These are phyloP conservation scores for Leccinum pellstonianum DNA, from an alignment of 768 basidiomycete species.

Conservation along the genomic window DNA sequence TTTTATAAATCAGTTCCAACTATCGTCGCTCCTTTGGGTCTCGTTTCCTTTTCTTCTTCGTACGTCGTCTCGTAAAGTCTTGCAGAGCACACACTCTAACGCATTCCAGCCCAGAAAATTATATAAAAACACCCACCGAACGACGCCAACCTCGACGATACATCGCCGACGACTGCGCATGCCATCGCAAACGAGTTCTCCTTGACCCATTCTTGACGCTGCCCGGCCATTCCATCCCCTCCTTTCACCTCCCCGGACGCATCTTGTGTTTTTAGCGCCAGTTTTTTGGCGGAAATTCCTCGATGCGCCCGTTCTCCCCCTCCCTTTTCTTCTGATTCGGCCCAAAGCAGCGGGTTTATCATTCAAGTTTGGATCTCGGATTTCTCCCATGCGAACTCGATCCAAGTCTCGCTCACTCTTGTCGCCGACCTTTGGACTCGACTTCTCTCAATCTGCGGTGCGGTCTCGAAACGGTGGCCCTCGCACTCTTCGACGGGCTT, in stretches of 20 bases:
- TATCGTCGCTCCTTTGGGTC: constrained; percentile 2
- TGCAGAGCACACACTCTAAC: not conserved
- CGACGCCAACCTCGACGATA: not conserved
- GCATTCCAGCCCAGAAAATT: not conserved
- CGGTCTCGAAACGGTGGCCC: not conserved
- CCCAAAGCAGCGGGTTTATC: not conserved
- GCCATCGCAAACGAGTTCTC: not conserved
- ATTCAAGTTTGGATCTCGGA: not conserved
- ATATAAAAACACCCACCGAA: constrained; percentile 2
- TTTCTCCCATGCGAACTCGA: not conserved
- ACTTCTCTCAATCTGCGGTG: not conserved
- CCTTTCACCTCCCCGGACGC: not conserved
- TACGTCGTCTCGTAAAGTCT: not conserved
- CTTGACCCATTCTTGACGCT: not conserved
- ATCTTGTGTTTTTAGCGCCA: constrained; percentile 7
- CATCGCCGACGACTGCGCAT: not conserved
- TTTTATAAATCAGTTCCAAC: not conserved
- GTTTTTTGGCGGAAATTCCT: constrained; percentile 7
- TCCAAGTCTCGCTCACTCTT: not conserved
- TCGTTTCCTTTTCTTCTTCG: not conserved
- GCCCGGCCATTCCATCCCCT: not conserved
- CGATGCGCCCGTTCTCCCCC: constrained; percentile 8
- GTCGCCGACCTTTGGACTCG: not conserved
- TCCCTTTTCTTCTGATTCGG: not conserved
- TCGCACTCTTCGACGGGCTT: not conserved